Conservation (phyloP, 257 asterid species). For the Mitragyna speciosa region DNA sequence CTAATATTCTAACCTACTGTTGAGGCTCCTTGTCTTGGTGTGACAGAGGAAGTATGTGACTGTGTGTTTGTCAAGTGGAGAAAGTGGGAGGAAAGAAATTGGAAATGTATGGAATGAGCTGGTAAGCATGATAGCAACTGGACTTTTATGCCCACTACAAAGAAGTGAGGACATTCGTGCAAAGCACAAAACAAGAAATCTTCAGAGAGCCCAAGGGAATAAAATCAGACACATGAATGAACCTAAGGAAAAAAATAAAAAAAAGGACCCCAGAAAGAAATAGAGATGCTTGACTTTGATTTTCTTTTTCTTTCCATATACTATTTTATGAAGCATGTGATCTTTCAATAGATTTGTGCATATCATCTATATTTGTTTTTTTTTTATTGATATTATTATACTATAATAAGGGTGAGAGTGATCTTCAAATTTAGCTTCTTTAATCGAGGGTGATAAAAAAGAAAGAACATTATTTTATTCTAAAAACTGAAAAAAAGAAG, state of each 20-base stretch:
- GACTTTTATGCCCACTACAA: conserved; percentile 1
- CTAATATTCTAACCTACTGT: no score
- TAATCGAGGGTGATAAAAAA: background rate
- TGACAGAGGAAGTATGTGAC: background rate
- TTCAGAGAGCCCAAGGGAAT: background rate
- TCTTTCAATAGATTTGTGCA: background rate
- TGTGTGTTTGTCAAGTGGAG: background rate
- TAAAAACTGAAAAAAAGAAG: no score
- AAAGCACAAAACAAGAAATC: background rate
- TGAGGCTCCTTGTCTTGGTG: no score
- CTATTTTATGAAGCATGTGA: conserved; percentile 19
- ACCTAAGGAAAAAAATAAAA: background rate
- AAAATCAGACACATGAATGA: background rate
- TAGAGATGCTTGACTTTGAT: conserved; percentile 6
- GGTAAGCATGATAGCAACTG: conserved; percentile 29
- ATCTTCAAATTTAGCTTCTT: background rate
- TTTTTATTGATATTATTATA: background rate
- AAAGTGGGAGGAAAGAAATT: conserved; percentile 19
- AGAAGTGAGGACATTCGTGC: background rate
- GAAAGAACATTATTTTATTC: no score
- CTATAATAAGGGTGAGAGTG: background rate
- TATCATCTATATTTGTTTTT: background rate
- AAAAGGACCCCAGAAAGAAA: conserved; percentile 20
- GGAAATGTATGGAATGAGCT: conserved; percentile 18
- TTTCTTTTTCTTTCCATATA: background rate